Evolutionary conservation across 495 filamentous ascomycete genomes (phyloP).

Genomic region (Aspergillus olivimuriae): DNA sequence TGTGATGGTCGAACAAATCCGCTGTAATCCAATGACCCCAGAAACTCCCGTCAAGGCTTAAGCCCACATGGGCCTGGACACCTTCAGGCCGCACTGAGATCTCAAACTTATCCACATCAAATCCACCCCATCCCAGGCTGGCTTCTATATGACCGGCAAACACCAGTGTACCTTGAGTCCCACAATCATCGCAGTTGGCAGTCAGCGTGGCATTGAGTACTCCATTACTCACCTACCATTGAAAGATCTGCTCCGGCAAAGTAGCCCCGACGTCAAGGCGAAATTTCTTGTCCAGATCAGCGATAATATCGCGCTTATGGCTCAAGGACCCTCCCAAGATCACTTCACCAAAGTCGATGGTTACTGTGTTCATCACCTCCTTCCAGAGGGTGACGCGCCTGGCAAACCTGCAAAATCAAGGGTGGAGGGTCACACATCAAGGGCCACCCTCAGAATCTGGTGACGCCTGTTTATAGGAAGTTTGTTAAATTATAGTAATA

Average conservation of each 20-base stretch:
- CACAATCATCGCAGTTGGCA: conserved; percentile 7
- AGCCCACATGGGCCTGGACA: conserved; percentile 5
- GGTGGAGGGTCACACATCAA: no score
- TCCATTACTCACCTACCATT: neutral
- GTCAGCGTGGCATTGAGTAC: conserved; percentile 1
- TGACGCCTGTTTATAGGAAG: no score
- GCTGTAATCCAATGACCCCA: neutral
- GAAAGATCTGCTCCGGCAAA: conserved; percentile 4
- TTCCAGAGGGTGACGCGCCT: no score
- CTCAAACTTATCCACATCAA: conserved; percentile 7
- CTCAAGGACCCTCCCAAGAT: neutral
- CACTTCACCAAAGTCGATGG: conserved; percentile 5
- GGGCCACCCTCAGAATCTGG: no score
- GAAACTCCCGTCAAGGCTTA: conserved; percentile 6
- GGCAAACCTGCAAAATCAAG: no score
- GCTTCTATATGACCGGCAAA: conserved; percentile 8
- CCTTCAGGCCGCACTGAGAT: conserved; percentile 3
- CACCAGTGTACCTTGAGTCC: neutral
- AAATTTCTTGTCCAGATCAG: conserved; percentile 3
- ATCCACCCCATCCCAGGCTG: neutral
- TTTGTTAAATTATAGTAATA: no score
- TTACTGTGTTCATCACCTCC: conserved; percentile 6
- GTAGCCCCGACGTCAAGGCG: neutral
- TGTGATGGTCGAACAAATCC: neutral
- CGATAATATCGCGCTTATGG: conserved; percentile 6